A percentile compares a stretch with the other conserved stretches of the same genome.
Conservation (phyloP, 371 early-diverging fungal genomes). For the Mucor sp. region DNA sequence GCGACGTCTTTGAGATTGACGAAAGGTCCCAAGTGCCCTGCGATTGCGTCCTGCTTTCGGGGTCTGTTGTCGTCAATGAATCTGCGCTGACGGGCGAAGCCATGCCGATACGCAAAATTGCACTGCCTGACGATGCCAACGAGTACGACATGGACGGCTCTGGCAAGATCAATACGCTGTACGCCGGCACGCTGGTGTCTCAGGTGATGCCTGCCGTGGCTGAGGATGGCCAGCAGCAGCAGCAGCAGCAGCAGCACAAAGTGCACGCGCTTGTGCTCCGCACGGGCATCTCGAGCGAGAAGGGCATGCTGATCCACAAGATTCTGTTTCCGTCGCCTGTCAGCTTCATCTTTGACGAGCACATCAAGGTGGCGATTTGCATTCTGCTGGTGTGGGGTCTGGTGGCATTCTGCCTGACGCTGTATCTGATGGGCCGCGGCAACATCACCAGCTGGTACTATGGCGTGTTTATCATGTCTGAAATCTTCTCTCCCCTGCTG, state of each 20-base stretch:
- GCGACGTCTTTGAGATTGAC: slow-evolving; percentile 57
- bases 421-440: slow-evolving; percentile 32
- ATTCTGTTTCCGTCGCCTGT: slow-evolving; percentile 70
- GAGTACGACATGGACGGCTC: slow-evolving; percentile 29
- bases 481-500: slow-evolving; percentile 65
- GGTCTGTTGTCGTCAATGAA: slow-evolving; percentile 81
- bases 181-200: slow-evolving; percentile 65
- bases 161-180: slow-evolving; percentile 57
- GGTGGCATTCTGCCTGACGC: slow-evolving; percentile 50
- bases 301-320: slow-evolving; percentile 75
- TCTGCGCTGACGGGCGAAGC: slow-evolving; percentile 86
- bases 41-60: slow-evolving; percentile 70
- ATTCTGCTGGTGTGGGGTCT: slow-evolving; percentile 64
- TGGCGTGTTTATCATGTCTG: slow-evolving; percentile 60
- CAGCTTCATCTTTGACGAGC: slow-evolving; percentile 73
- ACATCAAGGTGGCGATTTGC: slow-evolving; percentile 67
- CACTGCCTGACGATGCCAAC: slow-evolving; percentile 53
- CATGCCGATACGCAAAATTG: slow-evolving; percentile 81
- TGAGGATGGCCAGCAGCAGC: neutral
- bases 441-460: slow-evolving; percentile 35
- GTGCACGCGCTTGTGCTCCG: slow-evolving; percentile 60
- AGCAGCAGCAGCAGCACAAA: slow-evolving; percentile 4
- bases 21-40: slow-evolving; percentile 48
- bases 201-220: slow-evolving; percentile 30
- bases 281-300: slow-evolving; percentile 77